These are phyloP conservation scores for Tranzscheliella williamsii DNA, from an alignment of 1,284 basidiomycete species.

Conservation along the genomic window DNA sequence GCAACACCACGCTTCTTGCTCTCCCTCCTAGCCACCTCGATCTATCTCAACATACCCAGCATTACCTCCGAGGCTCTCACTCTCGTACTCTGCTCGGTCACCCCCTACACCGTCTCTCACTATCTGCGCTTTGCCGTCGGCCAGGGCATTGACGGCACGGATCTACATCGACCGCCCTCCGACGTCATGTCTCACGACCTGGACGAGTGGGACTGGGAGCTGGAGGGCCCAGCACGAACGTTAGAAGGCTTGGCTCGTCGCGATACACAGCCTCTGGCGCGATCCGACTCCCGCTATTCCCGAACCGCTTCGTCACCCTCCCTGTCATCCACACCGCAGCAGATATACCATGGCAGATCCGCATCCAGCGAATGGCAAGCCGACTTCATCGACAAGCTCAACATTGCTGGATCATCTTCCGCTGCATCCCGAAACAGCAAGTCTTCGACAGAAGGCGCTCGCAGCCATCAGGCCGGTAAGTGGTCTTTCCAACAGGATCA, in stretches of 20 bases:
- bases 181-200: conserved; percentile 27
- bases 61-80: conserved; percentile 75
- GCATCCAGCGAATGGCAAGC: conserved; percentile 51
- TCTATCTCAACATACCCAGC: conserved; percentile 81
- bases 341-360: not conserved
- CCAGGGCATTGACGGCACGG: conserved; percentile 68
- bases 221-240: conserved; percentile 66
- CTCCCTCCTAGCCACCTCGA: conserved; percentile 80
- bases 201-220: conserved; percentile 61
- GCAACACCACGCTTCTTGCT: conserved; percentile 80
- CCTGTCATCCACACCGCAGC: not conserved
- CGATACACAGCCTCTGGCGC: conserved; percentile 1
- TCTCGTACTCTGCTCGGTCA: conserved; percentile 74
- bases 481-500: no score
- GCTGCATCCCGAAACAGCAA: not conserved
- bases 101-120: conserved; percentile 74
- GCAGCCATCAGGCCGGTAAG: not conserved
- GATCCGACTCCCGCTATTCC: not conserved
- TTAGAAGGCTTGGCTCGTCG: conserved; percentile 26
- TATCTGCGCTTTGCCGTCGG: conserved; percentile 86
- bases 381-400: conserved; percentile 11
- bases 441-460: not conserved
- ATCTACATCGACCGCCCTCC: conserved; percentile 20
- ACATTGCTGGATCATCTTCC: conserved; percentile 1
- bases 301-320: not conserved